Evolutionary conservation across 305 asterid species (phyloP).

Genomic region (Nicotiana rustica): DNA sequence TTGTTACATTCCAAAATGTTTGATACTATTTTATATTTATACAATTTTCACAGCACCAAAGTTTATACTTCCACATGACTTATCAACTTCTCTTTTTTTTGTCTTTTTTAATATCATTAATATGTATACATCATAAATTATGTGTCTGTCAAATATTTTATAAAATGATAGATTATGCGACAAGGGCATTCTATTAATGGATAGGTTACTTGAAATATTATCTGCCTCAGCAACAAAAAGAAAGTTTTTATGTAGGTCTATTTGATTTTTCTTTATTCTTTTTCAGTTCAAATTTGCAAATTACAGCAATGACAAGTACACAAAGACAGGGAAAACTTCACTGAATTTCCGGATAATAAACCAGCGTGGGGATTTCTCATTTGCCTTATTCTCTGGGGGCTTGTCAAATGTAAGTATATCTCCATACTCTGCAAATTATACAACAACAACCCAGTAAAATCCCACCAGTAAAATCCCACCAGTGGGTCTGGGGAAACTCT

Average conservation of each 20-base stretch:
- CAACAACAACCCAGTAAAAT: too few species aligned
- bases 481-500: background rate
- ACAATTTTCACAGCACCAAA: background rate
- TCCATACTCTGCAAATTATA: background rate
- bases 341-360: slow-evolving; percentile 51
- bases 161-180: too few species aligned
- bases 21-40: background rate
- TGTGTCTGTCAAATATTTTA: too few species aligned
- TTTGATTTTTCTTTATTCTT: background rate
- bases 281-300: slow-evolving; percentile 51
- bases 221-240: background rate
- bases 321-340: slow-evolving; percentile 39
- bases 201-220: too few species aligned
- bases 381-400: slow-evolving; percentile 53
- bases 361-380: slow-evolving; percentile 57
- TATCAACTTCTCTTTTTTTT: background rate
- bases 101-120: too few species aligned
- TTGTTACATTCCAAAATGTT: background rate
- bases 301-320: slow-evolving; percentile 43
- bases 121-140: too few species aligned
- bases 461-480: too few species aligned
- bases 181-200: too few species aligned
- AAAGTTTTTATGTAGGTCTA: background rate
- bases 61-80: background rate
- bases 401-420: slow-evolving; percentile 38